Percentiles rank a stretch among this genome's conserved stretches.
Conservation (phyloP, 352 stramenopile genomes). For the Saprolegnia diclina region DNA sequence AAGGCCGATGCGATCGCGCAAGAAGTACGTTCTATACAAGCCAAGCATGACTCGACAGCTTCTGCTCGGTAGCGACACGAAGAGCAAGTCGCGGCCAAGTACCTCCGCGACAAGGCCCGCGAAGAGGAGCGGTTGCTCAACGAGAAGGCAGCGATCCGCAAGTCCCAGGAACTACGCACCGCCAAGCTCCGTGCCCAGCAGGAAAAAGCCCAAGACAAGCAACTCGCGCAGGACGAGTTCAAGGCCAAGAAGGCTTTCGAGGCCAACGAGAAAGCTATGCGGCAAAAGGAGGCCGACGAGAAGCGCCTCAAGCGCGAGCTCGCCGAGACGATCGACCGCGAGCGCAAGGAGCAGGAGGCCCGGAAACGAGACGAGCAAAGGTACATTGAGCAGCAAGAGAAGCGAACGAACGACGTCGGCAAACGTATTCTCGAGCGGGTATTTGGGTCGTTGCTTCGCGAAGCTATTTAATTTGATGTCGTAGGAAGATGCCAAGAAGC, state of each 20-base stretch:
- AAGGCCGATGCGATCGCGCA: slow-evolving; percentile 44
- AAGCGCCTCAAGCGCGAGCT: slow-evolving; percentile 38
- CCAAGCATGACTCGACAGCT: not conserved
- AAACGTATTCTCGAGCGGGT: slow-evolving; percentile 7
- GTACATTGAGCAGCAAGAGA: slow-evolving; percentile 3
- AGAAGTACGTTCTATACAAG: slow-evolving; percentile 26
- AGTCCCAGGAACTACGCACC: slow-evolving; percentile 60
- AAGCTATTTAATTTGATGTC: not conserved
- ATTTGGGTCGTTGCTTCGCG: not conserved
- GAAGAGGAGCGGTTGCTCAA: slow-evolving; percentile 63
- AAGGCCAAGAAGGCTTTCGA: slow-evolving; percentile 70
- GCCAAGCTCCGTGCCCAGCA: slow-evolving; percentile 74
- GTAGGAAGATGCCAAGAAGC: slow-evolving; percentile 15
- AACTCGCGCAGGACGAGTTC: slow-evolving; percentile 56
- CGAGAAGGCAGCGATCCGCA: slow-evolving; percentile 56
- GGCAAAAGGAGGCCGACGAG: slow-evolving; percentile 48
- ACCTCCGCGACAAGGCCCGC: slow-evolving; percentile 60
- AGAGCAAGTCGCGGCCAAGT: slow-evolving; percentile 53
- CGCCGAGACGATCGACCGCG: slow-evolving; percentile 44
- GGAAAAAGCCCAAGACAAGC: slow-evolving; percentile 77
- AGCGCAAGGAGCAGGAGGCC: slow-evolving; percentile 38
- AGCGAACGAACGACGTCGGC: slow-evolving; percentile 1
- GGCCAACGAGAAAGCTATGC: slow-evolving; percentile 49
- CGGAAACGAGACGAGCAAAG: slow-evolving; percentile 2
- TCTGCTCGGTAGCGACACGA: slow-evolving; percentile 47